Base-by-base conservation (phyloP, 2,329 filamentous ascomycete species). In the Scedosporium minutisporum region DNA sequence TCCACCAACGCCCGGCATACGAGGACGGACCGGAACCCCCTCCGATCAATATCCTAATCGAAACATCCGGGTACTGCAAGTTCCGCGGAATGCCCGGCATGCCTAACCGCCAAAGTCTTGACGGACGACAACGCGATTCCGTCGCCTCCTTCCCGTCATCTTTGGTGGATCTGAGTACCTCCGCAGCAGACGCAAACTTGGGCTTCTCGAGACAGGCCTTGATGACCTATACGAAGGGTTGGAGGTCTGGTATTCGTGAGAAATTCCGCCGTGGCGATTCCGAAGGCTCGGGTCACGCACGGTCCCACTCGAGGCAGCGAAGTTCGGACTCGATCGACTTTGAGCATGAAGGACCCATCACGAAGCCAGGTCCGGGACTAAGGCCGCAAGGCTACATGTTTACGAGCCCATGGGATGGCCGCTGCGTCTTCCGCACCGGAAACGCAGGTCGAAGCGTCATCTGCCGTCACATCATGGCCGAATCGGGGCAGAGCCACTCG, bases 381-480 rank as follows among this genome's bases (percentile, higher is more conserved):
- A 82, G 78, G 62, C 79, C 86, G 0, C 80, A 81, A 38, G 88
- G 87, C 18, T 96, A 96, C 73, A 83, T 86, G 1, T 97, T 97
- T 71, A 77, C 80, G 21, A 95, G 90, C 51, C 93, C 92, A 0
- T 97, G 93, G 93, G 87, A 91, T 65, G 90, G 91, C 16, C 83
- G 83, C 51, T 97, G 93, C 75, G 89, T 93, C 65, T 97, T 97
- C 73, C 80, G 84, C 16, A 95, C 92, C 0, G 88, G 89, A 44
- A 81, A 86, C 63, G 87, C 84, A 53, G 93, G 93, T 2, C 87
- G 88, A 60, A 88, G 84, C 62, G 75, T 96, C 14, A 86, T 86
- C 71, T 93, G 89, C 74, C 86, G 86, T 63, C 91, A 96, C 72
- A 76, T 83, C n/a, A 78, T 92, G 1, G 80, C 83, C 29, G 77